Base-by-base conservation (phyloP, 441 rosid genomes). In the Bocquillonia castaneifolia region DNA sequence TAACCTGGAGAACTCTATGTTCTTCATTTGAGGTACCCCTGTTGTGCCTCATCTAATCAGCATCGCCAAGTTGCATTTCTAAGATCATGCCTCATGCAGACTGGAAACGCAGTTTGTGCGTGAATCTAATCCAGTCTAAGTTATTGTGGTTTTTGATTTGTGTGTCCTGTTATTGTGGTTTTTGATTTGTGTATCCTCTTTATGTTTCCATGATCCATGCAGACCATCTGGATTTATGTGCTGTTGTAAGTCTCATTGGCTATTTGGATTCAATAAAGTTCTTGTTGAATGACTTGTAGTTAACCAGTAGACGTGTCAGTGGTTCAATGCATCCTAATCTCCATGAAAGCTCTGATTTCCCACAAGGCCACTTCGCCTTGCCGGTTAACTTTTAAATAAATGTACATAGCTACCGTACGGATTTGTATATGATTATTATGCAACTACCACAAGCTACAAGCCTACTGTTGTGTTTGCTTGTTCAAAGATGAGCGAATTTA, bases 1-100 rank as follows among this genome's bases (percentile, higher is more conserved):
- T 5, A 75, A 83, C 67, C 67, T 88, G 63, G 87, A 90, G 66
- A 84, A 87, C 71, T 60, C 74, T 1, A 92, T 92, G 95, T 88
- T 82, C 70, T 90, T 88, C 61, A 69, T 90, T 68, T 89, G 84
- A 91, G 39, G 58, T 10, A 12, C 14, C 3, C 31, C 9, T 0
- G 10, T 6, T 3, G 32, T 7, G 18, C 5, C 0, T n/a, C 26
- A 36, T 42, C 37, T 57, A 4, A 44, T 62, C 14, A 36, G 12
- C 15, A 58, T 32, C 2, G 15, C 17, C 17, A 12, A 57, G 61
- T 34, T 57, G 14, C 60, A 29, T 31, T 60, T 6, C 51, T 3
- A 59, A 2, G 28, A 23, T 25, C 57, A 53, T 23, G 31, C 10
- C 31, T 53, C 23, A 26, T 10, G 59, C 79, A 76, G 56, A 29